Evolutionary conservation across 2,329 filamentous ascomycete species (phyloP).

Genomic region (Beauveria scarabaeidicola): DNA sequence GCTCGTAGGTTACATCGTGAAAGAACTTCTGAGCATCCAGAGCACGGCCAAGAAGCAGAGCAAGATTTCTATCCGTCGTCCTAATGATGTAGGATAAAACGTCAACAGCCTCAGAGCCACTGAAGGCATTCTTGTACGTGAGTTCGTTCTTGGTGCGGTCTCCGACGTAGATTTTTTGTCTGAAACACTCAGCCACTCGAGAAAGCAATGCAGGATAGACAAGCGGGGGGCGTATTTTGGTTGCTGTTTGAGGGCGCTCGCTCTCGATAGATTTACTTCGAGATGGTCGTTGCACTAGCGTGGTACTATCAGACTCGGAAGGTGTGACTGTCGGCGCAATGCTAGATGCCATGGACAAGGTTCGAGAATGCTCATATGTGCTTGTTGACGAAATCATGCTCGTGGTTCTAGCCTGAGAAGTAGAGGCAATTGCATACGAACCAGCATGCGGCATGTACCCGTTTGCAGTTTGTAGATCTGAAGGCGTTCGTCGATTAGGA

Average conservation of each 20-base stretch:
- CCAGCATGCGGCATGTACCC: slow-evolving; percentile 28
- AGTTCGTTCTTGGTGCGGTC: slow-evolving; percentile 95
- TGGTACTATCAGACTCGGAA: slow-evolving; percentile 43
- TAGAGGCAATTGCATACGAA: slow-evolving; percentile 38
- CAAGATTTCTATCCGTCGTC: slow-evolving; percentile 90
- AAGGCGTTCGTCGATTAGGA: slow-evolving; percentile 54
- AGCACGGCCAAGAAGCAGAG: slow-evolving; percentile 79
- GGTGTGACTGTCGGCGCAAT: slow-evolving; percentile 61
- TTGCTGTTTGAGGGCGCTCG: slow-evolving; percentile 47
- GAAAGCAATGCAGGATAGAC: slow-evolving; percentile 93
- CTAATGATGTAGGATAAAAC: slow-evolving; percentile 94
- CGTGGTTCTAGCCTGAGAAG: slow-evolving; percentile 48
- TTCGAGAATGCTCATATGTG: slow-evolving; percentile 44
- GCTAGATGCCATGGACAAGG: slow-evolving; percentile 91
- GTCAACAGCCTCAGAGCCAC: slow-evolving; percentile 90
- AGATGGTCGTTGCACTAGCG: slow-evolving; percentile 48
- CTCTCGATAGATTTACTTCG: slow-evolving; percentile 46
- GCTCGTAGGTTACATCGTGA: slow-evolving; percentile 97
- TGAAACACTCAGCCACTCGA: slow-evolving; percentile 86
- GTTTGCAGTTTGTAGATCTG: slow-evolving; percentile 30
- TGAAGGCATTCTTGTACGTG: slow-evolving; percentile 95
- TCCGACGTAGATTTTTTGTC: slow-evolving; percentile 74
- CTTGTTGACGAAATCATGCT: slow-evolving; percentile 51
- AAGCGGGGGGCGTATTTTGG: slow-evolving; percentile 63
- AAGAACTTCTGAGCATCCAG: slow-evolving; percentile 98